Evolutionary conservation across 345 rosid genomes (phyloP).

Genomic region (Hibiscus mutabilis): DNA sequence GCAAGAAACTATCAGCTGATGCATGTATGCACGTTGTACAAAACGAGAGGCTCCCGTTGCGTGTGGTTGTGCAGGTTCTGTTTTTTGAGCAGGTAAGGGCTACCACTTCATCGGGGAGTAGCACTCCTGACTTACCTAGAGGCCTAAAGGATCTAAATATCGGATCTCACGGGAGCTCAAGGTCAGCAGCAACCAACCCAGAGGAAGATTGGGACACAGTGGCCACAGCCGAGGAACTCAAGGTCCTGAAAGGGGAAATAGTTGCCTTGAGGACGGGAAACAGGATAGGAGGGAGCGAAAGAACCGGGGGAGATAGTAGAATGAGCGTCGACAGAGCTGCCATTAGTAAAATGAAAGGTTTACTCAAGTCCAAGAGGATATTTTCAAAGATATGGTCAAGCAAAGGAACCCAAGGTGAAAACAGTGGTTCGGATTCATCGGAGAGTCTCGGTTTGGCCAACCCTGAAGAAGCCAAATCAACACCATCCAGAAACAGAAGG

Average conservation of each 20-base stretch:
- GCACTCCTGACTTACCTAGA: constrained; percentile 72
- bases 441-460: constrained; percentile 58
- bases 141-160: constrained; percentile 47
- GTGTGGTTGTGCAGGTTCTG: constrained; percentile 74
- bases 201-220: constrained; percentile 87
- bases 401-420: constrained; percentile 53
- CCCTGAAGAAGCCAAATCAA: constrained; percentile 46
- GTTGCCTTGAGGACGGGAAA: constrained; percentile 46
- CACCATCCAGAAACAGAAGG: constrained; percentile 68
- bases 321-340: constrained; percentile 32
- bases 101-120: constrained; percentile 70
- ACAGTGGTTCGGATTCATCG: constrained; percentile 74
- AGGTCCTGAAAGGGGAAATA: constrained; percentile 56
- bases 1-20: constrained; percentile 74
- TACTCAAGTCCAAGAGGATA: constrained; percentile 65
- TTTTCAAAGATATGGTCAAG: constrained; percentile 47
- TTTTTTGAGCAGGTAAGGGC: constrained; percentile 76
- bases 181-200: constrained; percentile 51
- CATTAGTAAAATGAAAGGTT: constrained; percentile 52
- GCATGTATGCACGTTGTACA: constrained; percentile 87
- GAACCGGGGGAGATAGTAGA: constrained; percentile 32
- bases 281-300: constrained; percentile 27
- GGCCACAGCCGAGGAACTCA: constrained; percentile 68
- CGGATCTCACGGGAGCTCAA: constrained; percentile 54
- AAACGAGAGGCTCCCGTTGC: constrained; percentile 70